phyloP scores from a whole-genome alignment of 2,329 filamentous ascomycete genomes.

The Lecanicillium sp. region DNA sequence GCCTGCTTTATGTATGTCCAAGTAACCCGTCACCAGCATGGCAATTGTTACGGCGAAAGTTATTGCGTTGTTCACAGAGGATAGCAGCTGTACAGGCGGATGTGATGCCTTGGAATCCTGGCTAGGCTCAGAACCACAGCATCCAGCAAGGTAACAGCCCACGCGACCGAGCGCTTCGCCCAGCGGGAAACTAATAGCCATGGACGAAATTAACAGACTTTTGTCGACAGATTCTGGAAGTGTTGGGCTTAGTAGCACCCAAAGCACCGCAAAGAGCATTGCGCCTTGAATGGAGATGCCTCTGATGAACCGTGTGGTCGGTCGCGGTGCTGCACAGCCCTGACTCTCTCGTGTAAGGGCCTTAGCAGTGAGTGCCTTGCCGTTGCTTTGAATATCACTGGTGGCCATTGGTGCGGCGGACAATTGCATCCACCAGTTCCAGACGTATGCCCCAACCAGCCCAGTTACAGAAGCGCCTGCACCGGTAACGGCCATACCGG shows the following conservation, averaged over 20 bases:
- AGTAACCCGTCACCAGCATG: too few species aligned
- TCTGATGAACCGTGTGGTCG: not conserved
- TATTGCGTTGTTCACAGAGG: not conserved
- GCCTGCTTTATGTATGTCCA: not conserved
- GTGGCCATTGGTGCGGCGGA: not conserved
- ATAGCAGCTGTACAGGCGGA: slow-evolving; percentile 3
- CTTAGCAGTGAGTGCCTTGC: too few species aligned
- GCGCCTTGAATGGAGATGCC: slow-evolving; percentile 8
- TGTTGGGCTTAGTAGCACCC: not conserved
- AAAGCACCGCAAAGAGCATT: slow-evolving; percentile 1
- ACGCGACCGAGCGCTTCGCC: slow-evolving; percentile 8
- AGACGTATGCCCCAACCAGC: slow-evolving; percentile 2
- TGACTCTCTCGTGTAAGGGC: too few species aligned
- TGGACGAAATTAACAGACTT: not conserved
- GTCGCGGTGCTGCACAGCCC: too few species aligned
- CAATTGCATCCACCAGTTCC: not conserved
- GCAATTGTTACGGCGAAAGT: not conserved
- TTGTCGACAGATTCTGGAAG: not conserved
- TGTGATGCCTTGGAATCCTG: not conserved
- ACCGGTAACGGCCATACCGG: not conserved
- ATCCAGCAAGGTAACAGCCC: slow-evolving; percentile 8
- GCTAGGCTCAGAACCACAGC: slow-evolving; percentile 1
- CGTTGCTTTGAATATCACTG: too few species aligned
- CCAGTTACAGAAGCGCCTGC: slow-evolving; percentile 2
- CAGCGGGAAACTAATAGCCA: slow-evolving; percentile 1